phyloP scores from a whole-genome alignment of 2,329 filamentous ascomycete genomes.

The Penicillium sp. region DNA sequence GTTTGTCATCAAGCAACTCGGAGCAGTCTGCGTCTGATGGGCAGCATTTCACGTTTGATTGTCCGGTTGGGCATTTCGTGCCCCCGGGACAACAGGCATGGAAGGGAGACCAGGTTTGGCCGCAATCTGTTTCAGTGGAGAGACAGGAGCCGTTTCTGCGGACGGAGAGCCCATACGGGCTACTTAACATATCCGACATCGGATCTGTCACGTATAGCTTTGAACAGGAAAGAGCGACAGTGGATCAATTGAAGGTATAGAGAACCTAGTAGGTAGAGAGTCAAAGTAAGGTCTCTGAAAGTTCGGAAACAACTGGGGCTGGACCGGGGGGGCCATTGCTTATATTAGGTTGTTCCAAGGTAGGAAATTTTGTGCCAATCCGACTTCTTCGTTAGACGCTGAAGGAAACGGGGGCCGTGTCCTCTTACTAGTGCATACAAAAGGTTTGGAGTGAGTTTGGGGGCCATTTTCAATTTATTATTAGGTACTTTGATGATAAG shows the following conservation, averaged over 20 bases:
- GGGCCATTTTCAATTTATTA: neutral
- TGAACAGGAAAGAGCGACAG: too few relatives aligned
- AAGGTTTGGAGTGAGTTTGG: neutral
- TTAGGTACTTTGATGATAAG: too few relatives aligned
- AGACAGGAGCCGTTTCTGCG: slow-evolving; percentile 24
- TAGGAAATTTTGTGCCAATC: neutral
- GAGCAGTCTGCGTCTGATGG: slow-evolving; percentile 18
- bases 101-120: slow-evolving; percentile 21
- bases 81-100: slow-evolving; percentile 20
- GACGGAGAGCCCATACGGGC: slow-evolving; percentile 13
- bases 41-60: slow-evolving; percentile 22
- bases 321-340: neutral
- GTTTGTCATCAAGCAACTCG: slow-evolving; percentile 8
- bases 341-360: neutral
- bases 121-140: slow-evolving; percentile 20
- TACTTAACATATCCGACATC: slow-evolving; percentile 4
- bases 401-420: neutral
- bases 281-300: neutral
- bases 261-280: neutral
- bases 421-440: neutral
- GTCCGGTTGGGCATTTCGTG: slow-evolving; percentile 16
- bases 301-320: neutral
- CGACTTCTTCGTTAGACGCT: neutral
- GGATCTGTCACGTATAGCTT: neutral
- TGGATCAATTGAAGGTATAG: neutral